Evolutionary conservation across 2,329 filamentous ascomycete genomes (phyloP).

Genomic region (Phoma sp.): DNA sequence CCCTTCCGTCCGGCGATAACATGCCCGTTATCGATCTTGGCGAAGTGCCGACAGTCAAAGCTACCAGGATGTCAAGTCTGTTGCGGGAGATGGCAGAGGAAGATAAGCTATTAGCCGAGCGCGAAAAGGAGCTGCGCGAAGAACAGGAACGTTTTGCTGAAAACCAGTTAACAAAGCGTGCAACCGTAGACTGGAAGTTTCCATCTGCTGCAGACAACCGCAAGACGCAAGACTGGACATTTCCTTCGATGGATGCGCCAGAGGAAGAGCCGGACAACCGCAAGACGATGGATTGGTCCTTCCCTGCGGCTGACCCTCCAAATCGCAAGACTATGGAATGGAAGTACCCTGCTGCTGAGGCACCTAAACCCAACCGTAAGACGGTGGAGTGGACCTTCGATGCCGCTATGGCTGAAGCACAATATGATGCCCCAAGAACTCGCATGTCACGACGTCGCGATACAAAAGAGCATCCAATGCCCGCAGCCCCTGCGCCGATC

Average conservation of each 20-base stretch:
- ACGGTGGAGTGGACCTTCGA: constrained; percentile 58
- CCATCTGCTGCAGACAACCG: constrained; percentile 47
- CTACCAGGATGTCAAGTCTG: constrained; percentile 59
- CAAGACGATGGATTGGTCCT: constrained; percentile 63
- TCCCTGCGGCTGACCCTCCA: constrained; percentile 43
- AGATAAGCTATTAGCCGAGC: constrained; percentile 44
- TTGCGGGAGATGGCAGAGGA: constrained; percentile 51
- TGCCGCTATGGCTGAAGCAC: constrained; percentile 50
- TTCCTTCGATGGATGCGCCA: constrained; percentile 52
- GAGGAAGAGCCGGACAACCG: constrained; percentile 42
- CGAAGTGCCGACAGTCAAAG: constrained; percentile 62
- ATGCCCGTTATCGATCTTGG: constrained; percentile 53
- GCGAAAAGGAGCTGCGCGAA: constrained; percentile 59
- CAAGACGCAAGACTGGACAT: constrained; percentile 61
- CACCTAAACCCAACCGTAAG: constrained; percentile 48
- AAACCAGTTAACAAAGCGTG: constrained; percentile 38
- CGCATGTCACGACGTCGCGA: constrained; percentile 41
- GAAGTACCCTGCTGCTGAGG: constrained; percentile 50
- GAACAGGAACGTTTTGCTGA: constrained; percentile 49
- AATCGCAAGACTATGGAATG: constrained; percentile 54
- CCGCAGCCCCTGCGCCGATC: constrained; percentile 22
- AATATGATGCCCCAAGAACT: constrained; percentile 39
- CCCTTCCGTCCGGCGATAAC: constrained; percentile 45
- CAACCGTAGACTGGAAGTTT: constrained; percentile 61
- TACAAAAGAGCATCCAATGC: constrained; percentile 41